phyloP scores from a whole-genome alignment of 768 basidiomycete genomes.

The Pleurotus salmoneostramineus region DNA sequence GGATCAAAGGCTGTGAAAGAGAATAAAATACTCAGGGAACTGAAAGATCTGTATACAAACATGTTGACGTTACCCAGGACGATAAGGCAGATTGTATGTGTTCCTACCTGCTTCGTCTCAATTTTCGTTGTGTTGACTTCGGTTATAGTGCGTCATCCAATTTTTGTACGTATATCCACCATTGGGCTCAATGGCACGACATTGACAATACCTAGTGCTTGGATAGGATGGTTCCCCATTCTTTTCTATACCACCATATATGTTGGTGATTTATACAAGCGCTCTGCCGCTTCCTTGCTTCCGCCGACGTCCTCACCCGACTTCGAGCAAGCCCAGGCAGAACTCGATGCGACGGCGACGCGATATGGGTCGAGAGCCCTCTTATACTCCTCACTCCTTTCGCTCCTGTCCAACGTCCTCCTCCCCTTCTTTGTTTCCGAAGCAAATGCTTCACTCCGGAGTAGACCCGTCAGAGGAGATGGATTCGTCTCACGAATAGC shows the following conservation, averaged over 20 bases:
- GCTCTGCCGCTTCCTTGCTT: constrained; percentile 24
- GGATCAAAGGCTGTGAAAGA: not conserved
- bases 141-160: constrained; percentile 64
- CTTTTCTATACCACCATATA: constrained; percentile 88
- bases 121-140: not conserved
- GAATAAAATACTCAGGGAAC: constrained; percentile 34
- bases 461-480: constrained; percentile 8
- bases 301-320: constrained; percentile 14
- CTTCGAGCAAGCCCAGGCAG: constrained; percentile 19
- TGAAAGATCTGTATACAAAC: constrained; percentile 70
- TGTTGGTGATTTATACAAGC: constrained; percentile 82
- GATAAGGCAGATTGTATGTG: constrained; percentile 78
- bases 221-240: constrained; percentile 91
- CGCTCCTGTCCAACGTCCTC: constrained; percentile 62
- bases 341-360: constrained; percentile 65
- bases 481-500: not conserved
- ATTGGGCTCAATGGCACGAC: not conserved
- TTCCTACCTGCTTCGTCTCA: not conserved
- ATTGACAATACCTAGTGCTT: constrained; percentile 45
- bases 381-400: constrained; percentile 70
- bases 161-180: constrained; percentile 58
- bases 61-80: constrained; percentile 63
- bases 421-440: constrained; percentile 62
- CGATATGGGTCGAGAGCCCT: constrained; percentile 82
- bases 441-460: constrained; percentile 13